These are phyloP conservation scores for Globisporangium viniferum DNA, from an alignment of 352 stramenopile species.

Conservation along the genomic window DNA sequence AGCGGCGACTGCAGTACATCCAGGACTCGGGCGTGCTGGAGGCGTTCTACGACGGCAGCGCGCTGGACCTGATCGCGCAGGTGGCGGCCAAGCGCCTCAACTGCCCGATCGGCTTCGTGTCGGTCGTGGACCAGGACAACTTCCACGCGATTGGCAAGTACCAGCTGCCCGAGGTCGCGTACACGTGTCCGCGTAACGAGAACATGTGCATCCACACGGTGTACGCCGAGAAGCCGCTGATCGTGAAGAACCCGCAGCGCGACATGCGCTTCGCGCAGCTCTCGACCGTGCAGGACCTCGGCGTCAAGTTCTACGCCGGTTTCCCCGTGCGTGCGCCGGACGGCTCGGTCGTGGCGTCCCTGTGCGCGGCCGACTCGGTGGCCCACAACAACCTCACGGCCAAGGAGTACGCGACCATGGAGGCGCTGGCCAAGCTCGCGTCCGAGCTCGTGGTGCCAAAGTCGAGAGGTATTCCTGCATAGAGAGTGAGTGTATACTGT, in stretches of 20 bases:
- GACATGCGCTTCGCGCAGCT: constrained; percentile 64
- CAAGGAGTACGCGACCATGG: constrained; percentile 77
- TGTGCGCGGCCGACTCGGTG: constrained; percentile 38
- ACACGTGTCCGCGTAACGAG: constrained; percentile 39
- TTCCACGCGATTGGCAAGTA: constrained; percentile 53
- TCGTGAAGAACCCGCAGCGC: constrained; percentile 60
- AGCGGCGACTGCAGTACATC: constrained; percentile 40
- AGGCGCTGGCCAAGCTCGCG: constrained; percentile 48
- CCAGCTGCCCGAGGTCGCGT: constrained; percentile 29
- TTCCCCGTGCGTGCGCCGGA: constrained; percentile 52
- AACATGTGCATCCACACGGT: constrained; percentile 56
- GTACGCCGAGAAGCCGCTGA: constrained; percentile 58
- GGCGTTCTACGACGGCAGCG: constrained; percentile 38
- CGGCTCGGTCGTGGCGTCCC: constrained; percentile 41
- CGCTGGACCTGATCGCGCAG: constrained; percentile 52
- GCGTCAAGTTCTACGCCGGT: constrained; percentile 61
- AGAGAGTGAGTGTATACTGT: neutral
- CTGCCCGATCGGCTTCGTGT: constrained; percentile 60
- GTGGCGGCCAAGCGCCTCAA: constrained; percentile 48
- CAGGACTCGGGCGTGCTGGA: constrained; percentile 40
- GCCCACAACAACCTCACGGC: constrained; percentile 60
- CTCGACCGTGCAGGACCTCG: constrained; percentile 37
- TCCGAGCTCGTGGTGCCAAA: constrained; percentile 31
- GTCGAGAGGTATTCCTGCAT: neutral
- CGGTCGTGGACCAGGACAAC: constrained; percentile 44